A percentile compares a stretch with the other conserved stretches of the same genome.
phyloP scores from a whole-genome alignment of 305 asterid species.

The Solanum hybrid region DNA sequence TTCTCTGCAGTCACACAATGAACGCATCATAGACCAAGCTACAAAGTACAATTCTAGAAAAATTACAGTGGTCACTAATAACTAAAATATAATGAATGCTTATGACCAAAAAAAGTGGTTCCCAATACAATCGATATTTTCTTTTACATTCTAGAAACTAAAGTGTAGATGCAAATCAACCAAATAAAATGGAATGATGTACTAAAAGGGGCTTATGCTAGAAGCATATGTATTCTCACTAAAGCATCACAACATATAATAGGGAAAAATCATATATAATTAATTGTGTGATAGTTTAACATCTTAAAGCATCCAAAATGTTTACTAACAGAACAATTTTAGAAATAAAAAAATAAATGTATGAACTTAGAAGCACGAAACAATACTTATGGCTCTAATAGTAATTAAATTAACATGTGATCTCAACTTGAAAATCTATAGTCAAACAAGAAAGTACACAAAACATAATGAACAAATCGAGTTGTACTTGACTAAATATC shows the following conservation, averaged over 20 bases:
- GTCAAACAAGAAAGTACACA: background rate
- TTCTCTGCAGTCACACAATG: background rate
- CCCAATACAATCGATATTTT: background rate
- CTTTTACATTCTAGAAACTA: background rate
- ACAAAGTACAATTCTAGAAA: background rate
- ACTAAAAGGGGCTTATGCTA: background rate
- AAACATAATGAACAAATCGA: background rate
- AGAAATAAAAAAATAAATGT: background rate
- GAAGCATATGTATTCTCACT: too few species aligned
- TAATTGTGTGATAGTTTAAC: background rate
- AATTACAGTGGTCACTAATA: background rate
- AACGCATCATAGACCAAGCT: background rate
- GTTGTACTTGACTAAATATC: background rate
- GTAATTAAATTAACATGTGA: background rate
- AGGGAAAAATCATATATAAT: background rate
- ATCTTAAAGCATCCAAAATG: background rate
- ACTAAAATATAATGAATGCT: background rate
- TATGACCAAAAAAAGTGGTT: background rate
- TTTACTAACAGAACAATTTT: background rate
- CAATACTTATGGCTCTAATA: background rate
- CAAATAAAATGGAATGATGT: background rate
- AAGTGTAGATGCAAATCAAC: background rate
- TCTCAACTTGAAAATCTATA: background rate
- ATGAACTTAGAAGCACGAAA: background rate
- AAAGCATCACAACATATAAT: background rate